Evolutionary conservation across 2,329 filamentous ascomycete genomes (phyloP).

Genomic region (Sclerotinia spermophila): DNA sequence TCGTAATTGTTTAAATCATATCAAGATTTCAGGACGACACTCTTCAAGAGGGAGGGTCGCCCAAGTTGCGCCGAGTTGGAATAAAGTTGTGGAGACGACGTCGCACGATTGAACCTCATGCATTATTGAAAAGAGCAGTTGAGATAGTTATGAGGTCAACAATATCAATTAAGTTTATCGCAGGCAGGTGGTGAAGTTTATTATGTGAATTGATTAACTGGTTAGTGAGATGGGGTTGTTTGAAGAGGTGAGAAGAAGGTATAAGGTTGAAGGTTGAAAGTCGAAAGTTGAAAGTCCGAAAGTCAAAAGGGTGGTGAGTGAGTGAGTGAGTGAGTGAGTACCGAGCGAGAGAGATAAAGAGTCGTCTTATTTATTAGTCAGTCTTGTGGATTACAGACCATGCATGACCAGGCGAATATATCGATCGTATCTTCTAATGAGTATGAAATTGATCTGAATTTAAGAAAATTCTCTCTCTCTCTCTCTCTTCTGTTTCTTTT

Average conservation of each 20-base stretch:
- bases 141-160: background rate
- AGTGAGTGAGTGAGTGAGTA: background rate
- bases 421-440: background rate
- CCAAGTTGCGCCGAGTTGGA: slow-evolving; percentile 26
- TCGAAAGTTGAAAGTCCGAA: too few species aligned
- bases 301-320: background rate
- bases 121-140: slow-evolving; percentile 22
- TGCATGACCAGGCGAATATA: background rate
- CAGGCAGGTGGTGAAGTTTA: background rate
- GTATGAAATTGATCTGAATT: background rate
- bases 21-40: slow-evolving; percentile 28
- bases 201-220: background rate
- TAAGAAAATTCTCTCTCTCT: too few species aligned
- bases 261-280: too few species aligned
- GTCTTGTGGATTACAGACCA: too few species aligned
- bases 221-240: background rate
- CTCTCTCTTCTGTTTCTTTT: too few species aligned
- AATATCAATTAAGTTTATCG: background rate
- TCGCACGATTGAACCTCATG: slow-evolving; percentile 31
- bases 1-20: slow-evolving; percentile 32
- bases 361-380: too few species aligned
- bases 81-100: slow-evolving; percentile 22
- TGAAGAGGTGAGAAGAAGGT: background rate
- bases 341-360: too few species aligned
- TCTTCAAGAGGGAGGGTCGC: slow-evolving; percentile 26